A percentile compares a stretch with the other conserved stretches of the same genome.
phyloP scores from a whole-genome alignment of 306 rosid genomes.

The Oxytropis ochrocephala region DNA sequence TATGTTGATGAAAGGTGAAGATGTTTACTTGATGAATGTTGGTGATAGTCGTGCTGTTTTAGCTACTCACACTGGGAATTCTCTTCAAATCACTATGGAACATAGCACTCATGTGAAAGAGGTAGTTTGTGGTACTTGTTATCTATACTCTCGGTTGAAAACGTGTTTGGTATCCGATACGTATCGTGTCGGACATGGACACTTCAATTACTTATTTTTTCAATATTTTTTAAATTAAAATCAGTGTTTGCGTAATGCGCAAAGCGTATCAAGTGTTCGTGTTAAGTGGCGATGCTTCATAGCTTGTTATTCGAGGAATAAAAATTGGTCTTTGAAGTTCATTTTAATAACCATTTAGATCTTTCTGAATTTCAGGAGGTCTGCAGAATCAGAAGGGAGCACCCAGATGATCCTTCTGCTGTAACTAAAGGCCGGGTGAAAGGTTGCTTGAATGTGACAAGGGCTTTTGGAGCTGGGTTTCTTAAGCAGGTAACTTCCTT shows the following conservation, averaged over 20 bases:
- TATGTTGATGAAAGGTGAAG: slow-evolving; percentile 77
- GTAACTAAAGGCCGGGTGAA: slow-evolving; percentile 57
- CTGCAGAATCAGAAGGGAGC: slow-evolving; percentile 58
- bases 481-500: slow-evolving; percentile 61
- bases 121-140: slow-evolving; percentile 33
- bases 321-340: background rate
- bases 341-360: background rate
- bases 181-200: no score
- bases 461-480: slow-evolving; percentile 88
- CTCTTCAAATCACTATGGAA: slow-evolving; percentile 67
- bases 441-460: slow-evolving; percentile 77
- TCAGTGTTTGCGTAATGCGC: no score
- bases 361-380: slow-evolving; percentile 47
- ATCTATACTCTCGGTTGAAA: no score
- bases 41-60: slow-evolving; percentile 77
- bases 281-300: no score
- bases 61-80: slow-evolving; percentile 34
- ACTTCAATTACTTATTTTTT: no score
- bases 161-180: no score
- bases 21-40: slow-evolving; percentile 82
- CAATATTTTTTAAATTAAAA: no score
- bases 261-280: no score
- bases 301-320: background rate
- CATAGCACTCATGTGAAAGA: slow-evolving; percentile 58
- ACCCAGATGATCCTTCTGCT: slow-evolving; percentile 62